A percentile compares a stretch with the other conserved stretches of the same genome.
Evolutionary conservation across 306 rosid species (phyloP).

Genomic region (Rubus parviflorus): DNA sequence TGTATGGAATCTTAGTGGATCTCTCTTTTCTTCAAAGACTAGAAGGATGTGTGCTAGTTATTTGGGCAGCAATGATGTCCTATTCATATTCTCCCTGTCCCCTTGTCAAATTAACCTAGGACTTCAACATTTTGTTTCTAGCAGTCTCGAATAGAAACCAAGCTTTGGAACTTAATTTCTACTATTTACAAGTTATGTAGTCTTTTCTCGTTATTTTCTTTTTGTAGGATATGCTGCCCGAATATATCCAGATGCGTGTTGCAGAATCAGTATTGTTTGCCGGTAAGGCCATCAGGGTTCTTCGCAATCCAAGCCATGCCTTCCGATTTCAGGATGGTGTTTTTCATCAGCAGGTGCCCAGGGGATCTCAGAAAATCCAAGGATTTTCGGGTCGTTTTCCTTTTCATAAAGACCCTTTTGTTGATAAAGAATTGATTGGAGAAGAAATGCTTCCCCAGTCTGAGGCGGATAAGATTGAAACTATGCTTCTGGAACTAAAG

Average conservation of each 20-base stretch:
- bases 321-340: constrained; percentile 59
- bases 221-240: constrained; percentile 94
- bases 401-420: constrained; percentile 58
- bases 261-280: constrained; percentile 95
- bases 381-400: constrained; percentile 62
- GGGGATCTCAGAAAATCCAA: constrained; percentile 61
- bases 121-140: neutral
- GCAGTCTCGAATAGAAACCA: neutral
- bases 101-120: neutral
- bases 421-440: constrained; percentile 52
- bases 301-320: constrained; percentile 84
- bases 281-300: constrained; percentile 92
- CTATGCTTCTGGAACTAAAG: constrained; percentile 85
- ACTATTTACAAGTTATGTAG: neutral
- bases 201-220: neutral
- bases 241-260: constrained; percentile 80
- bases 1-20: neutral
- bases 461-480: constrained; percentile 95
- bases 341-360: constrained; percentile 58
- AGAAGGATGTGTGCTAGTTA: neutral
- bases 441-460: constrained; percentile 90
- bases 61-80: neutral
- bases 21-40: neutral
- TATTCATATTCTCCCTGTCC: neutral
- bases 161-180: neutral